Evolutionary conservation across 345 rosid species (phyloP), one percentile per base, ranked within the genome.

Genomic region (Eucalyptus curtisii): DNA sequence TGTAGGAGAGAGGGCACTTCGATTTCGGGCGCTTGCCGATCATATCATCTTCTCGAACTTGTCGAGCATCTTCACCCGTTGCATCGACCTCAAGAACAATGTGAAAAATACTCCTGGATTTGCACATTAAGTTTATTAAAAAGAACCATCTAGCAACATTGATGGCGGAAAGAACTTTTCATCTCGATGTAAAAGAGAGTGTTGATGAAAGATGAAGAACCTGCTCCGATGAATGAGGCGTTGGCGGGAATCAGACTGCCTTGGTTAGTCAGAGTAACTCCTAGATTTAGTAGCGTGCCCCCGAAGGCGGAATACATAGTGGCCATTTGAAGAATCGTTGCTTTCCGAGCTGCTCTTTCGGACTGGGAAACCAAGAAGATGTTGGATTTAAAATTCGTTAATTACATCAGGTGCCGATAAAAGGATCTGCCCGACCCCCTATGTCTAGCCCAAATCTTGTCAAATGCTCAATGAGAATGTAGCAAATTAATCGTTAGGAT

Each of bases 41-140:
- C 93, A 97, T 88, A 97, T 92, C 99, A 96, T 97, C 94, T 96
- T 97, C 96, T 97, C 99, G 86, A 96, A 96, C 90, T 97, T 95
- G 17, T 96, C 96, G 10, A 96, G 98, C 88, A 11, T 94, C 90
- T 93, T 95, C 93, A 96, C 97, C 92, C 95, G 91, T 85, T 93
- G 95, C 98, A 98, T 98, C 7, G 98, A 95, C 91, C 96, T 90
- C 71, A 95, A 40, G 31, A 96, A 53, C 92, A 96, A 88, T 25
- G 88, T 31, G 89, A 96, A 89, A 91, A 95, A 96, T 49, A 95
- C 92, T 61, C 98, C 99, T 97, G 97, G 92, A 91, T 88, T 89
- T 85, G 50, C 79, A 12, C 20, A 49, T 24, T 27, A 31, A 31
- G 53, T 53, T 19, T 49, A 71, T 40, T n/a, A n/a, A 81, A 76